phyloP scores from a whole-genome alignment of 2,329 filamentous ascomycete species.

The Aspergillus ruber region DNA sequence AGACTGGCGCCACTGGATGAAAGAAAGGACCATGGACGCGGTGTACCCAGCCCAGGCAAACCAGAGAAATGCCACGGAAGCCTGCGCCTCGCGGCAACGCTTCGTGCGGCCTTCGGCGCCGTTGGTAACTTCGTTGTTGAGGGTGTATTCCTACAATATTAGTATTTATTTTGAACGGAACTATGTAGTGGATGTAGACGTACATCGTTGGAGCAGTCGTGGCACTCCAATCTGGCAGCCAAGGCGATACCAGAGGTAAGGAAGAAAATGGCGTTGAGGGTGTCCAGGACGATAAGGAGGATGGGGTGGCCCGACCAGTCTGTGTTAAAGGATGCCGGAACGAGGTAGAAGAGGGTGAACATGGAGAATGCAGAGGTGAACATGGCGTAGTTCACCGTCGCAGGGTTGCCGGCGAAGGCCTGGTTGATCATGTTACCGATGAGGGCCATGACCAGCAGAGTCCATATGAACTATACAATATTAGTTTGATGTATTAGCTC shows the following conservation, averaged over 20 bases:
- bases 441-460: conserved; percentile 55
- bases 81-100: conserved; percentile 48
- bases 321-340: conserved; percentile 37
- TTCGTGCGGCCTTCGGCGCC: conserved; percentile 30
- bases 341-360: conserved; percentile 43
- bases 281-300: conserved; percentile 39
- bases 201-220: conserved; percentile 44
- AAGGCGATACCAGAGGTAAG: conserved; percentile 44
- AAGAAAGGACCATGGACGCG: conserved; percentile 35
- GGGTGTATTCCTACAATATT: conserved; percentile 30
- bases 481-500: neutral
- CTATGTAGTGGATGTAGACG: conserved; percentile 9
- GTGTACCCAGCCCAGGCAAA: conserved; percentile 43
- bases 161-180: too few relatives aligned
- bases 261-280: conserved; percentile 44
- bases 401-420: conserved; percentile 47
- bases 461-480: conserved; percentile 49
- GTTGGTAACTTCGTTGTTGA: conserved; percentile 41
- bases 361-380: conserved; percentile 44
- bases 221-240: conserved; percentile 39
- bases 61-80: conserved; percentile 47
- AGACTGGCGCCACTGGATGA: conserved; percentile 28
- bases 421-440: conserved; percentile 58
- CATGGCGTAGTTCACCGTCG: conserved; percentile 51
- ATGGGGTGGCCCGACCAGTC: conserved; percentile 37